Base-by-base conservation (phyloP, 768 basidiomycete species). In the Psilocybe azurescens region DNA sequence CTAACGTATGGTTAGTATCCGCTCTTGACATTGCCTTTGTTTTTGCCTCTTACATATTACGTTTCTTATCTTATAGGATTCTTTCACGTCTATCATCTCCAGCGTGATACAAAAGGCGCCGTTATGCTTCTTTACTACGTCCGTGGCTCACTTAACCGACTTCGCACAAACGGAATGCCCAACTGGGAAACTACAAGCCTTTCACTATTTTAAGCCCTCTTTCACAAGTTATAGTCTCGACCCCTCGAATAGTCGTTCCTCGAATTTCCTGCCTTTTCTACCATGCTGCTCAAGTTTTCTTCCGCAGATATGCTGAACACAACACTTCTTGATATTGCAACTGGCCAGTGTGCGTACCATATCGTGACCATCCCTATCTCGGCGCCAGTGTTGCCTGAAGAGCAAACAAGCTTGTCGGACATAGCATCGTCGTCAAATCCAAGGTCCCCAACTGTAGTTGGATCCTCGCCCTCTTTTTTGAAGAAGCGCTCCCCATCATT, bases 261-360 rank as follows among this genome's bases (percentile, higher is more conserved):
- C 18, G 24, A 48, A 47, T 39, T 38, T 28, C 33, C 13, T 30
- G 33, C 48, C 53, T 20, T 54, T 52, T 30, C 53, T 69, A 72
- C 56, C 51, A 88, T 86, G 86, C 71, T 88, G 33, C 79, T 87
- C 71, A 86, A 81, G 78, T 87, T 87, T 70, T 82, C 85, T 46
- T 77, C 82, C 33, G 70, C 81, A 14, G 86, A 88, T 64, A 83
- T 88, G 72, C 80, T 88, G 44, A 83, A 88, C 68, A 82, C 83
- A 1, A 63, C 77, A 14, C 84, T 88, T 47, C 69, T 86, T 64
- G 80, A 85, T 65, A 81, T 85, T 3, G 74, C 79, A n/a, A 83
- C 86, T 11, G 81, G 85, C 39, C 68, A 77, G 49, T 71, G 77
- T 10, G 79, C 78, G 20, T 88, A 81, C 62, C 77, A 80, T 14